Percentiles rank a stretch among this genome's conserved stretches.
phyloP scores from a whole-genome alignment of 73 alveolate species.

The Paraurostyla sp. region DNA sequence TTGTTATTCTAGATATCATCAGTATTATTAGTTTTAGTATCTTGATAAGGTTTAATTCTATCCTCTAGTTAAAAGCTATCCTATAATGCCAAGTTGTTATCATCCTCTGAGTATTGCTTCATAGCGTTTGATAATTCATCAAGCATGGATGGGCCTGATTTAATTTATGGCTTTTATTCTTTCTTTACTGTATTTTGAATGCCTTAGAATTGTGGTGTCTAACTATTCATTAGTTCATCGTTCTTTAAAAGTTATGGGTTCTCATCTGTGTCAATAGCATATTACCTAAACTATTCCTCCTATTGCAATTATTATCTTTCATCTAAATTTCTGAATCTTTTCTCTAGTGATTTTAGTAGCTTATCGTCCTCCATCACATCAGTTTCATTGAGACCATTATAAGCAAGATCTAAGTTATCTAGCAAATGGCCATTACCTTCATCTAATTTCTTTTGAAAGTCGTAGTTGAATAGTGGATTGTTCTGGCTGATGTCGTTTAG shows the following conservation, averaged over 20 bases:
- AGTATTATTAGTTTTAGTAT: too few relatives aligned
- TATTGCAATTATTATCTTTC: too few relatives aligned
- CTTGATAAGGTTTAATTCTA: background rate
- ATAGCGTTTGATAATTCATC: conserved; percentile 8
- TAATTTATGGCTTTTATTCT: too few relatives aligned
- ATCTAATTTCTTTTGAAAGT: background rate
- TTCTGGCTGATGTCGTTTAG: conserved; percentile 26
- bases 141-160: background rate
- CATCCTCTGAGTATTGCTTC: background rate
- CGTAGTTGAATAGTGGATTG: too few relatives aligned
- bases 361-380: conserved; percentile 48
- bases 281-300: background rate
- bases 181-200: too few relatives aligned
- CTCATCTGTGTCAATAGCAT: conserved; percentile 15
- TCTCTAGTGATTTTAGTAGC: conserved; percentile 36
- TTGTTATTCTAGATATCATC: too few relatives aligned
- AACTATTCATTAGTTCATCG: background rate
- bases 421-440: too few relatives aligned
- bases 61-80: conserved; percentile 26
- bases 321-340: conserved; percentile 23
- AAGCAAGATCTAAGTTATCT: too few relatives aligned
- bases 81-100: background rate
- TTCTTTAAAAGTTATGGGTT: background rate
- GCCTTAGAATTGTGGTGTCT: conserved; percentile 17
- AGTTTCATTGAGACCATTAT: conserved; percentile 16